phyloP scores from a whole-genome alignment of 805 yeast species.

The Candida glaebosa region DNA sequence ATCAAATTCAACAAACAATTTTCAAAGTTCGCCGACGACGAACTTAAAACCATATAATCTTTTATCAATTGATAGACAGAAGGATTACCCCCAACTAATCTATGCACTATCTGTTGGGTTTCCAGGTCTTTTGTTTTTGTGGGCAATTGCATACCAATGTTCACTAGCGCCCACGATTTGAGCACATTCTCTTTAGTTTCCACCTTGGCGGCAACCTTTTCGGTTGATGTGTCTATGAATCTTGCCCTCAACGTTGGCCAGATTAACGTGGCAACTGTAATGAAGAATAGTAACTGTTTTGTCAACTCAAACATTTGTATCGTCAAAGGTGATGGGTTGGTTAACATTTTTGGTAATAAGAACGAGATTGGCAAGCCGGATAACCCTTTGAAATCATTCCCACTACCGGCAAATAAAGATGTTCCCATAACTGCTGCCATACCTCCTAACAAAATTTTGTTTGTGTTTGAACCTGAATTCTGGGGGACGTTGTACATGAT shows the following conservation, averaged over 20 bases:
- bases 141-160: conserved; percentile 29
- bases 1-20: conserved; percentile 28
- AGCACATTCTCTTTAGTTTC: conserved; percentile 2
- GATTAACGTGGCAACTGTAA: conserved; percentile 14
- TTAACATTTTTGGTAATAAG: conserved; percentile 18
- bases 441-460: conserved; percentile 58
- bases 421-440: conserved; percentile 64
- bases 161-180: conserved; percentile 23
- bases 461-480: conserved; percentile 14
- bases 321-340: conserved; percentile 20
- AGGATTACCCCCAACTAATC: conserved; percentile 11
- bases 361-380: conserved; percentile 41
- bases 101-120: conserved; percentile 13
- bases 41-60: conserved; percentile 26
- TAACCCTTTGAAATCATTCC: conserved; percentile 42
- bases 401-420: conserved; percentile 49
- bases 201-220: too few relatives aligned
- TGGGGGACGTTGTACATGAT: conserved; percentile 6
- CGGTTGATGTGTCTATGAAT: neutral
- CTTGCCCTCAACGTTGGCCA: conserved; percentile 12
- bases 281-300: conserved; percentile 21
- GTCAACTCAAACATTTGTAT: conserved; percentile 19
- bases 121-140: conserved; percentile 12
- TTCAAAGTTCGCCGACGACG: conserved; percentile 32
- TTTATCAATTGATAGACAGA: conserved; percentile 14